Base-by-base conservation (phyloP, 208 protist genomes). In the Wallacemonas sp. region DNA sequence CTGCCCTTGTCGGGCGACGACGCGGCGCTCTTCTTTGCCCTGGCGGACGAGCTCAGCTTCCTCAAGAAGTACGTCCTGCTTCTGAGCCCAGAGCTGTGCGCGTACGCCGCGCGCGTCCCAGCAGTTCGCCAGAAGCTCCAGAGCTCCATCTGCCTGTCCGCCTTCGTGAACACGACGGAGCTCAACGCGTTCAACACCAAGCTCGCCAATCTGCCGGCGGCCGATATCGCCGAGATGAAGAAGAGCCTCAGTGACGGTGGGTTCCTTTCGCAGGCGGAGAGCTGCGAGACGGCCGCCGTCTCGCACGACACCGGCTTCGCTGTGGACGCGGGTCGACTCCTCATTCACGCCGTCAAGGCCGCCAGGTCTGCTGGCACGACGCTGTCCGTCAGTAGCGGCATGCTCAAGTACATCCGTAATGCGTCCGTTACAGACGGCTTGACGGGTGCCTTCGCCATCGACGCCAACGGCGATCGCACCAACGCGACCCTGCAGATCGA, bases 41-140 rank as follows among this genome's bases (percentile, higher is more conserved):
- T 93, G 24, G 68, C 74, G 32, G 74, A 83, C 33, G 36, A 68
- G 26, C 70, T 92, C 9, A 5, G 64, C 23, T 90, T 83, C 65
- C 82, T 93, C 75, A 65, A 81, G 17, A 71, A 93, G 44, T 93
- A 96, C 70, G 72, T 96, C 43, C 90, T 92, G 54, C 75, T 96
- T 43, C 61, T 93, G 14, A 78, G 80, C 32, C 52, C 57, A 3
- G 70, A 83, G n/a, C 70, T 96, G 44, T 96, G 90, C 71, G 72
- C 76, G 32, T 82, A 88, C 61, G 65, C 75, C 1, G 72, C 41
- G 26, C 61, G 68, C 14, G 49, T 83, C 23, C 73, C 73, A 2
- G 23, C 61, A 16, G 64, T 70, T 23, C 79, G 90, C 11, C 61
- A 73, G 24, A 85, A 85, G 61, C 68, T 90, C 24, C 77, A 78